Base-by-base conservation (phyloP, 2,329 filamentous ascomycete genomes). In the Gaeumannomyces tritici region DNA sequence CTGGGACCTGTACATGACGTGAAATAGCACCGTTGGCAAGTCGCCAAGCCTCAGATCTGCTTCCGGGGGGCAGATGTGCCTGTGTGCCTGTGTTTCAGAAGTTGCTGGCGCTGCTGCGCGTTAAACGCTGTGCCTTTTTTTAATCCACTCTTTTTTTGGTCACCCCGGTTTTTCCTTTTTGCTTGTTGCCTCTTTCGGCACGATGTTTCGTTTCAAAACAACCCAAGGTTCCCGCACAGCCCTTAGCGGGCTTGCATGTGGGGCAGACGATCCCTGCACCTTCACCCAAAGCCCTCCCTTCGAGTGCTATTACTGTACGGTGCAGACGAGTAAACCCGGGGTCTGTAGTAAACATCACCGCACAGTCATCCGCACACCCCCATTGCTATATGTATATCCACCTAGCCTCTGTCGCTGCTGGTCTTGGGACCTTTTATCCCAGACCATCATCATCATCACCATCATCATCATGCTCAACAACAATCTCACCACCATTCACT, bases 81-180 rank as follows among this genome's bases (percentile, higher is more conserved):
- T n/a, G 8, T 31, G 24, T 15, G 15, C 29, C 56, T 6, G 21
- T 58, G 56, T 58, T 58, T 58, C 56, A 58, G 42, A 21, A 24
- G n/a, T 15, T 4, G 35, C 18, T 42, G 35, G 13, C 21, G 35
- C 21, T 11, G 21, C 21, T 11, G 7, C 21, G 21, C 42, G 21
- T n/a, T 51, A 33, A 29, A 58, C 56, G 56, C 56, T 58, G 56
- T 58, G 56, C 21, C 56, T 58, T 58, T 58, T 58, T 58, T 58
- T 58, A 58, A 26, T 24, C 42, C 6, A 21, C 42, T n/a, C 9
- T 51, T 51, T 51, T 51, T 51, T 24, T 51, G 42, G 18, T 21
- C 18, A n/a, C 42, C 42, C 42, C 35, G 35, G n/a, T n/a, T 42
- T 42, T 51, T 51, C 42, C 21, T n/a, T n/a, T 21, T n/a, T n/a